Base-by-base conservation (phyloP, 2,329 filamentous ascomycete species). In the Alternaria consortialis region DNA sequence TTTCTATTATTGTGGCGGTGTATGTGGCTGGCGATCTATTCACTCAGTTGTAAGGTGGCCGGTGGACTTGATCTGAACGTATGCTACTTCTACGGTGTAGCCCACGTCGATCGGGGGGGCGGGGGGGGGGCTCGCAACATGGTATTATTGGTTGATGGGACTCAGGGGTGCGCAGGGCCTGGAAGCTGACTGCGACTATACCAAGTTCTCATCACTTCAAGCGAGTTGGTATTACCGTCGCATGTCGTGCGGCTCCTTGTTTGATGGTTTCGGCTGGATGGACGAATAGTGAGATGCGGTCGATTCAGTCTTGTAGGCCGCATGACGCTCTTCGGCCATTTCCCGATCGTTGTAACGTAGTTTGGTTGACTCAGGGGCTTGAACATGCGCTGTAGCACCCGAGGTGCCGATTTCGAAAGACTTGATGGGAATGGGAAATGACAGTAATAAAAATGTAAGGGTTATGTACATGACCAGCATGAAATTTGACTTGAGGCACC, bases 381-480 rank as follows among this genome's bases (percentile, higher is more conserved):
- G 32, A 7, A 3, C 20, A 36, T 50, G 34, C 32, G 23, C 32
- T 25, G 46, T 36, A 36, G n/a, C 8, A 23, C 27, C 0, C 20
- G 23, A 13, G 20, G 15, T 17, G 23, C n/a, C 13, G 7, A 36
- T 23, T 11, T 25, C 20, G 32, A 37, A 2, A 11, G 12, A 17
- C 15, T 50, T 11, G 13, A 50, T 25, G 5, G 32, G 12, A 36
- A 25, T 1, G n/a, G 13, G 6, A 25, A 25, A 36, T 50, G 46
- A 50, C 32, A 50, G 31, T 36, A 37, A 17, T 17, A 17, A 48
- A 50, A 50, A 32, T 8, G 46, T n/a, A n/a, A 12, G 9, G 34
- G 6, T 11, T 20, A 12, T 39, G 29, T 36, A 34, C 34, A 58
- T 31, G 51, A 36, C 56, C 51, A 25, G 34, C 56, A 58, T 58